Evolutionary conservation across 2,329 filamentous ascomycete species (phyloP).

Genomic region (Herpotrichia juniperi): DNA sequence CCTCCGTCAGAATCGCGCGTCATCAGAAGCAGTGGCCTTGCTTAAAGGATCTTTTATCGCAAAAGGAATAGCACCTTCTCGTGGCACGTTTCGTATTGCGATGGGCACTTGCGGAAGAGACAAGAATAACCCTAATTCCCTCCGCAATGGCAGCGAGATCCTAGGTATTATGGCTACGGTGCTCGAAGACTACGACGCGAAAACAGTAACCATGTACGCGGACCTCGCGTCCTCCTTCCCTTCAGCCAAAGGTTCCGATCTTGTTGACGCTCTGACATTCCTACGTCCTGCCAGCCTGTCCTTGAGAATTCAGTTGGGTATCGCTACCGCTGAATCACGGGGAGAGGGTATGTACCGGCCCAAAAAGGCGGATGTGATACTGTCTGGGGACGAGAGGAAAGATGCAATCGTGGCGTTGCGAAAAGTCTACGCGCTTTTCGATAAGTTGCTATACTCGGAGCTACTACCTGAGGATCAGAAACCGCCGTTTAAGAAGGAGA

Average conservation of each 20-base stretch:
- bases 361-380: neutral
- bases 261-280: slow-evolving; percentile 33
- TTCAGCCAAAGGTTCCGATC: slow-evolving; percentile 33
- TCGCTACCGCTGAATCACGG: slow-evolving; percentile 24
- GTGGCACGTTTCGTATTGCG: slow-evolving; percentile 71
- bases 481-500: slow-evolving; percentile 29
- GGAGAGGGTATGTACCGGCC: no score
- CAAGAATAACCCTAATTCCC: slow-evolving; percentile 73
- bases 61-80: slow-evolving; percentile 33
- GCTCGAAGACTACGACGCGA: slow-evolving; percentile 37
- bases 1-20: slow-evolving; percentile 70
- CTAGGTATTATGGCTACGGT: slow-evolving; percentile 54
- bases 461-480: slow-evolving; percentile 37
- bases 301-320: slow-evolving; percentile 36
- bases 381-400: slow-evolving; percentile 24
- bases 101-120: slow-evolving; percentile 78
- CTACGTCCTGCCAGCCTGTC: slow-evolving; percentile 32
- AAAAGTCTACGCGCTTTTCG: slow-evolving; percentile 36
- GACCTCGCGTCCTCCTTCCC: slow-evolving; percentile 35
- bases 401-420: slow-evolving; percentile 34
- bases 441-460: slow-evolving; percentile 36
- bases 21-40: slow-evolving; percentile 64
- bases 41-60: slow-evolving; percentile 51
- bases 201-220: slow-evolving; percentile 36
- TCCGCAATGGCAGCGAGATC: slow-evolving; percentile 69